Evolutionary conservation across 306 rosid genomes (phyloP), one percentile per base, ranked within the genome.

Genomic region (Heteromeles arbutifolia): DNA sequence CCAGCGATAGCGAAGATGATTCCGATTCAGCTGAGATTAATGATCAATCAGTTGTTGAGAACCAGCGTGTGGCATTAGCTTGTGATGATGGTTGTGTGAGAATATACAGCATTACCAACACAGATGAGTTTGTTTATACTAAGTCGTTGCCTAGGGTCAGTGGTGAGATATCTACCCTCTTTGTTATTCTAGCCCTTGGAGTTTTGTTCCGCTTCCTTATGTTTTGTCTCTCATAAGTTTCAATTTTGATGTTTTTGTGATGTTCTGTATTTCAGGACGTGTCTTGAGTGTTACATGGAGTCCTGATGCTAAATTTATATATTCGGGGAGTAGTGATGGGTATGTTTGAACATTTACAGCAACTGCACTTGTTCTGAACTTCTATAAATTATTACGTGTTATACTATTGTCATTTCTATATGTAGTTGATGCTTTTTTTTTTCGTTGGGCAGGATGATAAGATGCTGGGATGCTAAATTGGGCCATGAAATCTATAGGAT

Each of bases 311-410:
- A 85, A 81, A 11, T 77, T 74, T 84, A 77, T 96, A 88, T 96
- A 83, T 87, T 86, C 96, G 18, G 98, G 99, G 73, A 96, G 93
- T 78, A 96, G 90, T 82, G 90, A 96, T 69, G 99, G 99, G 99
- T 96, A 87, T 1, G 97, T 80, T 44, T 63, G 39, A 67, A 75
- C 78, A 10, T 61, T 67, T 31, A 68, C 66, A 37, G 75, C 22
- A 56, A 75, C 59, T n/a, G 12, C 6, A 14, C 10, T 62, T 44
- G 48, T 29, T 73, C 9, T 11, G 58, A 59, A 31, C 58, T 28
- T n/a, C n/a, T 26, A 32, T 32, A 2, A 34, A 34, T 21, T 9
- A 37, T 74, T 52, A n/a, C 0, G 14, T 37, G 34, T 48, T 75
- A 6, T 43, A n/a, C 18, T 39, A 8, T 3, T 72, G 21, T 28